Base-by-base conservation (phyloP, 371 early-diverging fungal genomes). In the Mortierella sp. region DNA sequence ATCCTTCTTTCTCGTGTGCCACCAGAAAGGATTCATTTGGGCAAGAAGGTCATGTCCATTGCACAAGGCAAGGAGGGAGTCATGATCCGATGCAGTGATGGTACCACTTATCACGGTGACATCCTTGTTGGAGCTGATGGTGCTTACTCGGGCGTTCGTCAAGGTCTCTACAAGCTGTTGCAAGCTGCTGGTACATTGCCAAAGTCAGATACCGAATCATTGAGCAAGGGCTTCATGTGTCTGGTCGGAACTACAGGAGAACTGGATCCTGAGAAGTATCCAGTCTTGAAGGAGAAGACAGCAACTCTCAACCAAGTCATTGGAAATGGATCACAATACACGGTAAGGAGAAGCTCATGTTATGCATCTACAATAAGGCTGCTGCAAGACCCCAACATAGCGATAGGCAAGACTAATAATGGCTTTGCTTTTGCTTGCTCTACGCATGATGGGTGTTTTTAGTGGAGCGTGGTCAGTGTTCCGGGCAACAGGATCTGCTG, bases 61-160 rank as follows among this genome's bases (percentile, higher is more conserved):
- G n/a, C 48, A 3, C 67, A 73, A 48, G 54, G 63, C 29, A 47
- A 24, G 4, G 57, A 67, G 7, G 56, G 60, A 0, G 74, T 67
- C 29, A 67, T 58, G 48, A 56, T 73, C 25, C 27, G 54, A 6
- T 62, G 59, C 55, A 58, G 58, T 6, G 74, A 73, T 37, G 51
- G 56, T 19, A 48, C 63, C 8, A 58, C 54, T 1, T 57, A 67
- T 41, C 60, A 67, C 6, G 74, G 49, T 16, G 74, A 73, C 25
- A 62, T 73, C 25, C 49, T 67, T 29, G 63, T 73, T 0, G 74
- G 74, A n/a, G 74, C 74, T 3, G 74, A 73, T 27, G 74, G 74
- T 0, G 73, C 73, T 27, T 58, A 73, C 40, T 54, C 54, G 2
- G 48, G 54, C 27, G 59, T 73, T 7, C 67, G 73, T 0, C 67